Evolutionary conservation across 306 rosid genomes (phyloP).

Genomic region (Oemleria cerasiformis): DNA sequence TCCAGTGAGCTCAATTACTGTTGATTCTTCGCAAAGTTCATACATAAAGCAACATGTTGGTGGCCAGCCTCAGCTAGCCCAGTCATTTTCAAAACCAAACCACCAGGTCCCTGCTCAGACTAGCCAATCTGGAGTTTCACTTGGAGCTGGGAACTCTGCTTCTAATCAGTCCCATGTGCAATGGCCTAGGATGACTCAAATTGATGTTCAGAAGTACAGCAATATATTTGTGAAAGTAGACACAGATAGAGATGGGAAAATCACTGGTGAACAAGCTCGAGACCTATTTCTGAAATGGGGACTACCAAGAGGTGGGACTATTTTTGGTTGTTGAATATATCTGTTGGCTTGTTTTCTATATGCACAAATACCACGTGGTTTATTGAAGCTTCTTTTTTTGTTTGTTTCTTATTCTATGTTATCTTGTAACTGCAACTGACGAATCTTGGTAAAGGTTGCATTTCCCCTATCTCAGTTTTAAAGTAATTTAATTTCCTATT

Average conservation of each 20-base stretch:
- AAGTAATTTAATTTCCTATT: background rate
- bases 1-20: conserved; percentile 38
- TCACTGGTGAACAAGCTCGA: conserved; percentile 91
- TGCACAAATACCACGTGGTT: background rate
- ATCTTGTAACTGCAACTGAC: background rate
- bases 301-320: conserved; percentile 79
- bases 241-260: conserved; percentile 92
- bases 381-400: background rate
- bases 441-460: background rate
- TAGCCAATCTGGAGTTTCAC: conserved; percentile 44
- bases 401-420: background rate
- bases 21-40: conserved; percentile 52
- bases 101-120: conserved; percentile 43
- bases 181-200: conserved; percentile 88
- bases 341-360: background rate
- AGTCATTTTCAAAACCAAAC: conserved; percentile 45
- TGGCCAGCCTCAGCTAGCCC: conserved; percentile 52
- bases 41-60: conserved; percentile 44
- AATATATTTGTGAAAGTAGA: conserved; percentile 92
- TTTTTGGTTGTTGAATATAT: conserved; percentile 2
- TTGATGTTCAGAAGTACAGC: conserved; percentile 80
- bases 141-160: conserved; percentile 48
- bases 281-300: conserved; percentile 93
- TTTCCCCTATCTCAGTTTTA: background rate
- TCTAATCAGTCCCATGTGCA: conserved; percentile 58